Conservation (phyloP, 2,329 filamentous ascomycete species). For the Penicillium sclerotigenum region DNA sequence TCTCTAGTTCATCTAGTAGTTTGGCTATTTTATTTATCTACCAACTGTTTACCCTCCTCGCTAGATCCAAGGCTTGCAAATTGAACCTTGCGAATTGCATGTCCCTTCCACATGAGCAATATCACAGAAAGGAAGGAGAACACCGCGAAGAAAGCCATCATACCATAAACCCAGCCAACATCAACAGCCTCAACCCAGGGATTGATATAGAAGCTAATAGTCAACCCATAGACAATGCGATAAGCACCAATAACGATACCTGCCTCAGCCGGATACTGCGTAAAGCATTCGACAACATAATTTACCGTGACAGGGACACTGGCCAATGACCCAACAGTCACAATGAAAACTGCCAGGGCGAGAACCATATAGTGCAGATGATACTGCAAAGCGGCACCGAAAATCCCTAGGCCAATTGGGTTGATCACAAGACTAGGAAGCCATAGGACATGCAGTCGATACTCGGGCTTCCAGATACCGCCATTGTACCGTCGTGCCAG, state of each 20-base stretch:
- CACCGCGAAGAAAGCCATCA: slow-evolving; percentile 40
- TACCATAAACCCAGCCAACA: slow-evolving; percentile 43
- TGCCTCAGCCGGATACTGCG: slow-evolving; percentile 37
- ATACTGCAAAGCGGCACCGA: slow-evolving; percentile 42
- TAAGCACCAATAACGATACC: slow-evolving; percentile 28
- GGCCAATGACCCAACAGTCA: slow-evolving; percentile 37
- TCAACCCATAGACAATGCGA: slow-evolving; percentile 39
- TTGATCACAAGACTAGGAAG: slow-evolving; percentile 28
- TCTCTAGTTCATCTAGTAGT: neutral
- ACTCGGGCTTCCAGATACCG: slow-evolving; percentile 37
- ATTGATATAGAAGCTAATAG: slow-evolving; percentile 41
- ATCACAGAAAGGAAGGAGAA: slow-evolving; percentile 25
- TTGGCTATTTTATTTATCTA: neutral
- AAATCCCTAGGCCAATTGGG: slow-evolving; percentile 34
- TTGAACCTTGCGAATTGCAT: slow-evolving; percentile 19
- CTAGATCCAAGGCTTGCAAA: slow-evolving; percentile 22
- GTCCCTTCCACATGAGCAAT: slow-evolving; percentile 28
- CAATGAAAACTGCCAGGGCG: slow-evolving; percentile 41
- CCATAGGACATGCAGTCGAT: slow-evolving; percentile 32
- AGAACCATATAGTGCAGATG: slow-evolving; percentile 42
- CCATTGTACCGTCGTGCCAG: slow-evolving; percentile 27
- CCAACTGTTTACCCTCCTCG: slow-evolving; percentile 21
- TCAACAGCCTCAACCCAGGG: slow-evolving; percentile 38
- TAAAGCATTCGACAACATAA: slow-evolving; percentile 35
- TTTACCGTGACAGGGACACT: slow-evolving; percentile 27